phyloP scores from a whole-genome alignment of 345 rosid genomes.

The Brassica nigra region DNA sequence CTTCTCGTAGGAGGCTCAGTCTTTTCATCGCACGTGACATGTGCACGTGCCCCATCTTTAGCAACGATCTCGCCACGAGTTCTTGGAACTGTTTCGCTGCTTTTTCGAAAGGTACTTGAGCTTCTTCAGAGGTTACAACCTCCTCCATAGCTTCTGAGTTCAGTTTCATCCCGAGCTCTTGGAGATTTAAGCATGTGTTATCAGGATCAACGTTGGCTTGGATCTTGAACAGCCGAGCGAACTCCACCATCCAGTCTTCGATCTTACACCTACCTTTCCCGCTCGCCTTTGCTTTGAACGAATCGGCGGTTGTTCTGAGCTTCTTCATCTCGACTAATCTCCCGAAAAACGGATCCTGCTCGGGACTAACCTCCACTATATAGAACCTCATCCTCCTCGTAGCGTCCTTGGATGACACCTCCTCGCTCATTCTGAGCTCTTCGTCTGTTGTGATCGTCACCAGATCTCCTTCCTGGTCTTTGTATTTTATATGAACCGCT shows the following conservation, averaged over 20 bases:
- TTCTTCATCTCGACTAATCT: conserved; percentile 45
- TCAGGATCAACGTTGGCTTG: conserved; percentile 74
- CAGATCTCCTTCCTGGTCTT: conserved; percentile 89
- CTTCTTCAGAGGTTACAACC: conserved; percentile 80
- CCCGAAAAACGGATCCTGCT: conserved; percentile 59
- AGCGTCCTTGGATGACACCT: conserved; percentile 54
- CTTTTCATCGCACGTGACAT: conserved; percentile 82
- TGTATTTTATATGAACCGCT: conserved; percentile 75
- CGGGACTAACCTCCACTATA: conserved; percentile 62
- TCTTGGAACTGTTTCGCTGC: conserved; percentile 89
- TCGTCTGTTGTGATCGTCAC: conserved; percentile 81
- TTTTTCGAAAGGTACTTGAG: conserved; percentile 63
- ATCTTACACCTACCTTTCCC: conserved; percentile 47
- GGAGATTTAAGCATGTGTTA: conserved; percentile 68
- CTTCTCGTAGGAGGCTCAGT: conserved; percentile 57
- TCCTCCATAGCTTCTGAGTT: conserved; percentile 95
- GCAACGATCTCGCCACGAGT: conserved; percentile 81
- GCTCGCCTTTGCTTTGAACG: conserved; percentile 33
- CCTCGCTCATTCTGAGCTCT: conserved; percentile 78
- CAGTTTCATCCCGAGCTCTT: conserved; percentile 76
- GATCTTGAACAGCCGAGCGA: conserved; percentile 78
- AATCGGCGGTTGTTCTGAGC: conserved; percentile 26
- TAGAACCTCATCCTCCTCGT: conserved; percentile 59
- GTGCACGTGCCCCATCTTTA: conserved; percentile 88
- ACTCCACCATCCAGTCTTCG: conserved; percentile 84